Percentiles rank a stretch among this genome's conserved stretches.
Evolutionary conservation across 164 flowering plant genomes (phyloP).

Genomic region (Vitis cinerea): DNA sequence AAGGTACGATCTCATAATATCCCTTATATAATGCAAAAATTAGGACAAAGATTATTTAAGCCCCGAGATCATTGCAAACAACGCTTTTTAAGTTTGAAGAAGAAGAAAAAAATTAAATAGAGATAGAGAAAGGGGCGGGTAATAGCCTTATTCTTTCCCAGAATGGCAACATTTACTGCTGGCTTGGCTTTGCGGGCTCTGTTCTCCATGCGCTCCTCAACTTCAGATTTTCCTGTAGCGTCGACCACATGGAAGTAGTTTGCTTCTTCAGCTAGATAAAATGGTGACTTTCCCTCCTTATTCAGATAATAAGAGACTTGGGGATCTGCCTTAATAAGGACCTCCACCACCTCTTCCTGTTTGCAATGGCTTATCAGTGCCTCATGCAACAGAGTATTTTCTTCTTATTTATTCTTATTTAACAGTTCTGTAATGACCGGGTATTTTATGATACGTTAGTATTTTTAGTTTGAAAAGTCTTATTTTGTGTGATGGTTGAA

Average conservation of each 20-base stretch:
- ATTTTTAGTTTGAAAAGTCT: too few relatives aligned
- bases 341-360: neutral
- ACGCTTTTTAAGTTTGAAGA: too few relatives aligned
- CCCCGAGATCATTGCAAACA: too few relatives aligned
- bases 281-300: neutral
- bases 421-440: too few relatives aligned
- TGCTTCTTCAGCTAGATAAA: neutral
- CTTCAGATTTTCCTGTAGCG: neutral
- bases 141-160: conserved; percentile 1
- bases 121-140: too few relatives aligned
- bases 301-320: neutral
- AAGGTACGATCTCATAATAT: too few relatives aligned
- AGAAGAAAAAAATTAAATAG: too few relatives aligned
- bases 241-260: too few relatives aligned
- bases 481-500: too few relatives aligned
- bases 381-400: neutral
- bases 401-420: neutral
- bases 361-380: neutral
- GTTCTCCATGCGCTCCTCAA: neutral
- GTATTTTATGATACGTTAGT: too few relatives aligned
- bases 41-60: too few relatives aligned
- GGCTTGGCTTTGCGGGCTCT: neutral
- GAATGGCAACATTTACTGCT: neutral
- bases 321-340: neutral
- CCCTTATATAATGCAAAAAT: too few relatives aligned